A percentile compares a stretch with the other conserved stretches of the same genome.
phyloP scores from a whole-genome alignment of 352 stramenopile genomes.

The Phytophthora brassicae region DNA sequence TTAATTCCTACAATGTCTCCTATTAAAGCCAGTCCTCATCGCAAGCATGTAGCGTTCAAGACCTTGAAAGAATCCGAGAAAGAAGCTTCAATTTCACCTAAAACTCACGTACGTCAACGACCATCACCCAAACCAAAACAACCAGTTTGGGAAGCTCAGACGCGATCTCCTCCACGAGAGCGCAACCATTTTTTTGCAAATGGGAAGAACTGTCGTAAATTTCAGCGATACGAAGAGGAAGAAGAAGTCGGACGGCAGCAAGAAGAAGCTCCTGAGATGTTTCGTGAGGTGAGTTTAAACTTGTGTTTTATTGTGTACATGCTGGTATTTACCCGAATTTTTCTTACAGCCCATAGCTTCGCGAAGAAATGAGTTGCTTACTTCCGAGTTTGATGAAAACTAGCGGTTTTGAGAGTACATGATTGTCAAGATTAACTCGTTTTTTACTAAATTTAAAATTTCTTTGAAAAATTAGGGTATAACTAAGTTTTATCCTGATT shows the following conservation, averaged over 20 bases:
- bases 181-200: constrained; percentile 41
- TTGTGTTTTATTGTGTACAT: background rate
- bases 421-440: background rate
- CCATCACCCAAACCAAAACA: constrained; percentile 19
- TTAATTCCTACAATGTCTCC: constrained; percentile 53
- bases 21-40: constrained; percentile 46
- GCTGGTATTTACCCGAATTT: background rate
- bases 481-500: constrained; percentile 1
- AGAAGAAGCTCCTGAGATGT: constrained; percentile 15
- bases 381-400: constrained; percentile 12
- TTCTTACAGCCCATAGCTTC: constrained; percentile 29
- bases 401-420: constrained; percentile 3
- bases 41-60: constrained; percentile 46
- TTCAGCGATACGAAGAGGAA: constrained; percentile 14
- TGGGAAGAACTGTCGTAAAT: constrained; percentile 20
- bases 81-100: constrained; percentile 6
- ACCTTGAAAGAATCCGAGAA: constrained; percentile 17
- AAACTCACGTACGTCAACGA: constrained; percentile 17
- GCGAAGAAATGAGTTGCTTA: constrained; percentile 26
- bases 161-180: constrained; percentile 31
- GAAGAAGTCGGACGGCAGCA: constrained; percentile 19
- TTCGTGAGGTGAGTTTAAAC: constrained; percentile 11
- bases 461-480: constrained; percentile 2
- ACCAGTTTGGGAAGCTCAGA: constrained; percentile 29
- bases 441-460: too few species aligned